Evolutionary conservation across 768 basidiomycete species (phyloP), one percentile per base, ranked within the genome.

Genomic region (Agaricus subrufescens): DNA sequence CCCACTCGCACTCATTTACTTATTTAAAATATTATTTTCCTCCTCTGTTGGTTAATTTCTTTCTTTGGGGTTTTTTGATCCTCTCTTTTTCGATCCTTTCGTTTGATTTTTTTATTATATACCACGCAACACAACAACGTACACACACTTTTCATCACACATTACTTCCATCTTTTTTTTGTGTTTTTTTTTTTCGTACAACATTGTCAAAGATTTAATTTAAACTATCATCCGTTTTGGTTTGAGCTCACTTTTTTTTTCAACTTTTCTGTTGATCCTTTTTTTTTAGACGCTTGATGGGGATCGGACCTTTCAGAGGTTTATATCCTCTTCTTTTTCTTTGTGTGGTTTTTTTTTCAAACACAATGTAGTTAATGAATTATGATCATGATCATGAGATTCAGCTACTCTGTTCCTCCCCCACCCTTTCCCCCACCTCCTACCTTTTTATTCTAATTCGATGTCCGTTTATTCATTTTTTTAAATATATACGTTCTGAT

Each of bases 61-160:
- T 12, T 23, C 48, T 45, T 47, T 46, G 30, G 52, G 46, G 6
- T 45, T 58, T 31, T 38, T 30, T 26, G 14, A 34, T 15, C 12
- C 11, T 15, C 27, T 54, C 27, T n/a, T 31, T 46, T 50, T 42
- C 52, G 40, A 31, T 6, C 44, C 43, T 29, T 34, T 48, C 40
- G 29, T 39, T n/a, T 29, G 12, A 5, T 6, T 10, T 44, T 25
- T 45, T 31, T 46, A 45, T 46, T 31, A 42, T 19, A 42, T 42
- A 42, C 40, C 40, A 53, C 30, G 42, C 52, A 19, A 52, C 25
- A 26, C 39, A 51, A 5, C 29, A 15, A 30, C 52, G 31, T 38
- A 45, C 34, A 56, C 54, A 39, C 48, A 55, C 29, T 52, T 31
- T 44, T 27, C 45, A 25, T 15, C 12, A 29, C 29, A 48, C 54